Percentiles rank a stretch among this genome's conserved stretches.
phyloP scores from a whole-genome alignment of 2,329 filamentous ascomycete genomes.

The Fusarium irregulare region DNA sequence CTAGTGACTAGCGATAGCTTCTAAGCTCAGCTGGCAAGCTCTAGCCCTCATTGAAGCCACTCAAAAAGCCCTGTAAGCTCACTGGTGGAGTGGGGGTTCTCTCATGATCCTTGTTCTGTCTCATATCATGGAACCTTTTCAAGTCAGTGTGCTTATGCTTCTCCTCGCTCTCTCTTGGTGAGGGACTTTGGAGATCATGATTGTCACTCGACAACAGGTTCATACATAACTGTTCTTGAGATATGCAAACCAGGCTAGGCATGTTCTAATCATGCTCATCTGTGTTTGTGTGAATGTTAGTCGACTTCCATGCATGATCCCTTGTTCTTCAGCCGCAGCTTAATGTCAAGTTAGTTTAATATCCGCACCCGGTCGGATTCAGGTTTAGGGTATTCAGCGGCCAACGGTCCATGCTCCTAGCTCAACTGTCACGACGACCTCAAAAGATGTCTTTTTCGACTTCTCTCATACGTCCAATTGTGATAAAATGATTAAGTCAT shows the following conservation, averaged over 20 bases:
- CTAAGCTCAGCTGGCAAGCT: constrained; percentile 38
- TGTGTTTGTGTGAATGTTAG: not conserved
- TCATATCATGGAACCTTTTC: constrained; percentile 17
- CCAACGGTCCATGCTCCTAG: constrained; percentile 12
- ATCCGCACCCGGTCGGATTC: constrained; percentile 3
- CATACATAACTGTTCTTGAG: not conserved
- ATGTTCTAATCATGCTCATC: not conserved
- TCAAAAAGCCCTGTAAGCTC: constrained; percentile 26
- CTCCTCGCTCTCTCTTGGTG: constrained; percentile 9
- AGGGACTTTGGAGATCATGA: not conserved
- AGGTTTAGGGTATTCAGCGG: constrained; percentile 21
- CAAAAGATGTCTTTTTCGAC: not conserved
- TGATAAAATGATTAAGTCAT: not conserved
- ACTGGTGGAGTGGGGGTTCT: constrained; percentile 18
- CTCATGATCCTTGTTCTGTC: constrained; percentile 14
- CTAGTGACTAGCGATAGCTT: constrained; percentile 29
- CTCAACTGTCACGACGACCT: not conserved
- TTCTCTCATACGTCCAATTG: not conserved
- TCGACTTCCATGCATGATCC: not conserved
- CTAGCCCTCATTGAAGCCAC: constrained; percentile 30
- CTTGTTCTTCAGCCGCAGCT: not conserved
- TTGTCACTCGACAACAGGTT: not conserved
- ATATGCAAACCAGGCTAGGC: too few species aligned
- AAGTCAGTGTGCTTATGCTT: constrained; percentile 5
- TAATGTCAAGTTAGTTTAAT: not conserved